Base-by-base conservation (phyloP, 495 filamentous ascomycete genomes). In the Penicillium coprophilum region DNA sequence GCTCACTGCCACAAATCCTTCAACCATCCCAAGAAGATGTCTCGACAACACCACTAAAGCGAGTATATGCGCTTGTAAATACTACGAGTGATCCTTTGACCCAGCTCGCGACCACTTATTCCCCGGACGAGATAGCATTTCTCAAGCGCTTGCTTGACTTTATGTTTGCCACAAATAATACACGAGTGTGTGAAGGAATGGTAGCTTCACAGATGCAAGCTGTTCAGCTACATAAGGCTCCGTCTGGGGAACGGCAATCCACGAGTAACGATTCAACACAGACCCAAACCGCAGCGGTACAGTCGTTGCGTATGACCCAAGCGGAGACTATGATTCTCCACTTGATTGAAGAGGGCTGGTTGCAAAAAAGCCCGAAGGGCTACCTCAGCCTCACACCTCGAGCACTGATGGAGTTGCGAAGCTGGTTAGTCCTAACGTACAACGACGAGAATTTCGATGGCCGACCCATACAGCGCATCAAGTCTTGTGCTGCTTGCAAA, bases 121-220 rank as follows among this genome's bases (percentile, higher is more conserved):
- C 84, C 0, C 73, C 89, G 19, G 95, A 97, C 55, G 92, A 97
- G 73, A 91, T 97, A 34, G 82, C 89, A 11, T 98, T 88, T 69
- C 79, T 97, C 53, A 91, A 95, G 73, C 77, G 94, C 1, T 67
- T 97, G 15, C 84, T 98, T 0, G 93, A 97, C 70, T 85, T 82
- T 58, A 96, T 98, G 86, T 97, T 97, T 66, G 89, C 92, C 45
- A 86, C 80, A 4, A 82, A 91, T 67, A 97, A 97, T 62, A 91
- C 86, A 0, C 74, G 71, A 21, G 74, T 83, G 2, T 82, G 82
- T 55, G 93, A 97, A 71, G 80, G 90, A 46, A 87, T 96, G 84
- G 90, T 87, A 0, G 75, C 96, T 1, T 85, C 79, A 28, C 79
- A 82, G 27, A 90, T 90, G 61, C 83, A 96, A 65, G 93, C 94